Evolutionary conservation across 345 rosid species (phyloP).

Genomic region (Raphanus raphanistrum): DNA sequence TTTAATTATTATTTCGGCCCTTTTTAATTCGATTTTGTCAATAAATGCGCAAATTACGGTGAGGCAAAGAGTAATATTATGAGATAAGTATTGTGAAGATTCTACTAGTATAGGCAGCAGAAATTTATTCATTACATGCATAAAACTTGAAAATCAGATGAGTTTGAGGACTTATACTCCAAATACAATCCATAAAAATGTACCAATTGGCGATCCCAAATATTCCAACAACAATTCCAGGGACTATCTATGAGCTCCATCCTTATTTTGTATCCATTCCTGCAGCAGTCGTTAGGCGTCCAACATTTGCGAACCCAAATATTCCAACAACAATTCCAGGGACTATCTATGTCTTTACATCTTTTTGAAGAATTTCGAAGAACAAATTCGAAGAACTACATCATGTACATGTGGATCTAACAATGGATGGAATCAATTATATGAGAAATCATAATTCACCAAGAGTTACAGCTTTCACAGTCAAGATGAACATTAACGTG

Average conservation of each 20-base stretch:
- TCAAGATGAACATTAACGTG: no score
- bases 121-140: neutral
- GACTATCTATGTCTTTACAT: slow-evolving; percentile 55
- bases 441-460: no score
- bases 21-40: neutral
- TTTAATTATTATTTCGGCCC: neutral
- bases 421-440: no score
- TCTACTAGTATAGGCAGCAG: neutral
- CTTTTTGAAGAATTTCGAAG: no score
- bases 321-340: slow-evolving; percentile 66
- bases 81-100: neutral
- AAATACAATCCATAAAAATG: slow-evolving; percentile 58
- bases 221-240: slow-evolving; percentile 63
- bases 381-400: no score
- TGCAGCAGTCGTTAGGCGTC: no score
- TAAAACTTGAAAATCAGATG: slow-evolving; percentile 36
- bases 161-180: slow-evolving; percentile 46
- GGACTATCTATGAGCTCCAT: slow-evolving; percentile 58
- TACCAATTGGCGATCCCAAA: slow-evolving; percentile 62
- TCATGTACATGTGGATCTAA: no score
- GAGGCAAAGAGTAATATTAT: neutral
- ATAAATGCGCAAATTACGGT: neutral
- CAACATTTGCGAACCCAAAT: slow-evolving; percentile 51
- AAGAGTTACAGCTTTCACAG: no score
- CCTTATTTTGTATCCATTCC: slow-evolving; percentile 19